Evolutionary conservation across 2,329 filamentous ascomycete species (phyloP).

Genomic region (Cladosporium halotolerans): DNA sequence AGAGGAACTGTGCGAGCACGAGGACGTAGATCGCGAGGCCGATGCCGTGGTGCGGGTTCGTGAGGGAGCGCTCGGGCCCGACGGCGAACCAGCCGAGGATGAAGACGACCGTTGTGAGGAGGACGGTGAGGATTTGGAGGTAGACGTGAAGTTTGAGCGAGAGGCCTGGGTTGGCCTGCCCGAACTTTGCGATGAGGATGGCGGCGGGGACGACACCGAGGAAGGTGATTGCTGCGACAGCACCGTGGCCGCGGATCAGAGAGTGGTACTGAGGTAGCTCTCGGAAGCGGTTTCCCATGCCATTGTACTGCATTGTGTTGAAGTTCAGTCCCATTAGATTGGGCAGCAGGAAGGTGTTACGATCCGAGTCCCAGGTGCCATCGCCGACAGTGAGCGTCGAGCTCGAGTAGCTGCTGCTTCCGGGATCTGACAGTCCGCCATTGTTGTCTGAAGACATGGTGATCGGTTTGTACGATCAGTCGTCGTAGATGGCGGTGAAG

Average conservation of each 20-base stretch:
- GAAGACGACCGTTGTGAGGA: conserved; percentile 65
- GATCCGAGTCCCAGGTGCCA: conserved; percentile 73
- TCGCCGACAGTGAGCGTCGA: conserved; percentile 72
- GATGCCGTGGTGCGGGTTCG: conserved; percentile 81
- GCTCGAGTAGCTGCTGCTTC: conserved; percentile 66
- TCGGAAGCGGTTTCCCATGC: conserved; percentile 76
- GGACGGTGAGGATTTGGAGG: conserved; percentile 62
- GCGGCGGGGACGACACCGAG: conserved; percentile 66
- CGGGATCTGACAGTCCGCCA: conserved; percentile 56
- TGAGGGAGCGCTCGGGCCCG: conserved; percentile 62
- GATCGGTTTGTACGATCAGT: background rate
- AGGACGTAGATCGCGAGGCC: conserved; percentile 71
- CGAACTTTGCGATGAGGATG: conserved; percentile 69
- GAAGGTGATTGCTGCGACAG: conserved; percentile 67
- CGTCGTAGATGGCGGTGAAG: background rate
- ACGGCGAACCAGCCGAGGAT: conserved; percentile 73
- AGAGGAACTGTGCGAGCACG: conserved; percentile 64
- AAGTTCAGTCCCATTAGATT: conserved; percentile 72
- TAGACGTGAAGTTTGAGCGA: conserved; percentile 68
- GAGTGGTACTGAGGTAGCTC: conserved; percentile 63
- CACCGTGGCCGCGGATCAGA: conserved; percentile 64
- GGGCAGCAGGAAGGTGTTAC: conserved; percentile 71
- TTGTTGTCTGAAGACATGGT: conserved; percentile 24
- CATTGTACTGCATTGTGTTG: conserved; percentile 79
- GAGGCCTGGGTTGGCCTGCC: conserved; percentile 52